Base-by-base conservation (phyloP, 2,329 filamentous ascomycete genomes). In the Paraphoma sp. region DNA sequence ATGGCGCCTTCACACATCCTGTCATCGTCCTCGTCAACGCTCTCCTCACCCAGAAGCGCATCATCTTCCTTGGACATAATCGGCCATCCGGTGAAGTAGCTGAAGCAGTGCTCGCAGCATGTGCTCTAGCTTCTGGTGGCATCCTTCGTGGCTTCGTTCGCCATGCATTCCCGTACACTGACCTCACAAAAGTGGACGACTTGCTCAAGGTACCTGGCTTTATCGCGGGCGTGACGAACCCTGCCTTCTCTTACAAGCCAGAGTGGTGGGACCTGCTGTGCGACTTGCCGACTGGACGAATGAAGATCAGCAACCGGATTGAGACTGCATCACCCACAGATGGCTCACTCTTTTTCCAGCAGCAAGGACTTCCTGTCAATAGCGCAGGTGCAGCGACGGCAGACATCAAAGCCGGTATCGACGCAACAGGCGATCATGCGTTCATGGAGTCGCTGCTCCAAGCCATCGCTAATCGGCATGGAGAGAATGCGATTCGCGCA, bases 201-300 rank as follows among this genome's bases (percentile, higher is more conserved):
- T 84, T 99, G 10, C 84, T 99, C 46, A 94, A 96, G 69, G 95
- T 99, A 0, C 94, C 95, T 6, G 95, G 95, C 2, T 99, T 99
- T 77, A 97, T 99, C 68, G 95, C 95, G 2, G 95, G 95, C 54
- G 95, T 99, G 41, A 99, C 94, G 1, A 99, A 99, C 72, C 95
- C 95, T 6, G 94, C 93, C 0, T 99, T 99, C 74, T 93, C 94
- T 59, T 87, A 93, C 70, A 94, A 98, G 70, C 91, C 91, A 0
- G 93, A 97, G 74, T 99, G 95, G 95, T 99, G 95, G 95, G 95
- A 99, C 77, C 80, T 99, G 9, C 83, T 99, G 11, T 99, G 95
- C 76, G 95, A 99, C 76, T 82, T 99, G 42, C 90, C 93, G 0
- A 94, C 89, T 1, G 95, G 95, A 9, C 88, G 93, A 43, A 93